Evolutionary conservation across 805 yeast species (phyloP).

Genomic region (Huiozyma sinensis): DNA sequence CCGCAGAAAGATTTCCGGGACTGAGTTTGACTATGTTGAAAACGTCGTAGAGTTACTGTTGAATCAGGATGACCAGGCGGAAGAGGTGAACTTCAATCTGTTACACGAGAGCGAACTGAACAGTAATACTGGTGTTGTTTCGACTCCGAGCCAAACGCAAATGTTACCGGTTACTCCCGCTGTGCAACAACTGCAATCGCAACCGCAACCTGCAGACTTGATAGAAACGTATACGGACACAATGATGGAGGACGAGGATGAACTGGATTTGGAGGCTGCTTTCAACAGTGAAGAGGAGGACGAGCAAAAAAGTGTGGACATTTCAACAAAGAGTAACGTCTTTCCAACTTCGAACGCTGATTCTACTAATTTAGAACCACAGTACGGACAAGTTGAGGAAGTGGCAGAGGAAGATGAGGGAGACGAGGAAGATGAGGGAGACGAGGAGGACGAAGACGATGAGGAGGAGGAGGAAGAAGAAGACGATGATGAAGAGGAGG

Average conservation of each 20-base stretch:
- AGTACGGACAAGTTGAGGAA: background rate
- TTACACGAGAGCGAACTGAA: slow-evolving; percentile 41
- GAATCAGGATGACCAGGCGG: slow-evolving; percentile 71
- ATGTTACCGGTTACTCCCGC: background rate
- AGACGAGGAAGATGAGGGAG: slow-evolving; percentile 27
- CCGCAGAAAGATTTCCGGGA: slow-evolving; percentile 56
- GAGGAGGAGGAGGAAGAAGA: slow-evolving; percentile 37
- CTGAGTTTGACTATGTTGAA: slow-evolving; percentile 70
- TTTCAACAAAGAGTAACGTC: background rate
- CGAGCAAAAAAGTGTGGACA: slow-evolving; percentile 25
- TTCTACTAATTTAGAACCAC: too few relatives aligned
- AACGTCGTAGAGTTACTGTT: slow-evolving; percentile 67
- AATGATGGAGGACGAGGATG: slow-evolving; percentile 36
- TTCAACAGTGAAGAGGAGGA: slow-evolving; percentile 33
- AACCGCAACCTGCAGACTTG: background rate
- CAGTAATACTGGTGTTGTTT: slow-evolving; percentile 13
- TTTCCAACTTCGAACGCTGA: too few relatives aligned
- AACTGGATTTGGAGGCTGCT: slow-evolving; percentile 48
- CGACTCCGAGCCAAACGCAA: background rate
- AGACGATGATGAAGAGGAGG: slow-evolving; percentile 38
- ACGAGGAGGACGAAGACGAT: slow-evolving; percentile 36
- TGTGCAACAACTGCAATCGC: background rate
- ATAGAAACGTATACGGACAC: background rate
- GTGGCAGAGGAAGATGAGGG: slow-evolving; percentile 21
- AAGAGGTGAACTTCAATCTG: slow-evolving; percentile 65